A percentile compares a stretch with the other conserved stretches of the same genome.
phyloP scores from a whole-genome alignment of 2,329 filamentous ascomycete genomes.

The Reticulascus tulasneorum region DNA sequence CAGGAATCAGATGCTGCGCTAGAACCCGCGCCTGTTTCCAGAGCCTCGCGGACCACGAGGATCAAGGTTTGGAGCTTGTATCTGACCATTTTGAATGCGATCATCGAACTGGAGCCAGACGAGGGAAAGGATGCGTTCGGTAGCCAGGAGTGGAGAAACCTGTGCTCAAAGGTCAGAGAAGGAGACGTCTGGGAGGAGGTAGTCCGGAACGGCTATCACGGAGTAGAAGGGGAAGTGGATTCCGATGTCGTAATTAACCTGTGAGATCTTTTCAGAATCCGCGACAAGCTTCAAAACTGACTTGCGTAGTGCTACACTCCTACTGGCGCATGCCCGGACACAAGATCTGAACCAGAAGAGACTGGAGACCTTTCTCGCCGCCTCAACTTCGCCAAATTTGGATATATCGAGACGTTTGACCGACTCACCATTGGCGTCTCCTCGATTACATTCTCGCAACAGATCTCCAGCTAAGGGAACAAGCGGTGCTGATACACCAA shows the following conservation, averaged over 20 bases:
- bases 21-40: constrained; percentile 69
- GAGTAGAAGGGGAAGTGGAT: constrained; percentile 85
- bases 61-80: constrained; percentile 98
- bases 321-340: constrained; percentile 82
- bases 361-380: constrained; percentile 83
- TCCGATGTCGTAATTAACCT: constrained; percentile 89
- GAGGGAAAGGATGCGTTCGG: constrained; percentile 90
- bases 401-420: constrained; percentile 65
- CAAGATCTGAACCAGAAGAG: constrained; percentile 82
- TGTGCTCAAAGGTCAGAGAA: constrained; percentile 81
- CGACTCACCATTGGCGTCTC: constrained; percentile 33
- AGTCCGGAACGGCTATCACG: constrained; percentile 80
- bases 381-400: constrained; percentile 67
- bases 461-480: constrained; percentile 43
- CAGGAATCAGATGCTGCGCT: constrained; percentile 40
- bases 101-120: constrained; percentile 82
- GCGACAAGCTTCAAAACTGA: constrained; percentile 16
- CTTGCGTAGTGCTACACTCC: constrained; percentile 68
- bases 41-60: constrained; percentile 74
- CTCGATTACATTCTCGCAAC: constrained; percentile 31
- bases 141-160: constrained; percentile 73
- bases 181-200: constrained; percentile 95
- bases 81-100: constrained; percentile 85
- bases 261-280: constrained; percentile 41
- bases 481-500: constrained; percentile 74